Base-by-base conservation (phyloP, 371 early-diverging fungal genomes). In the Mortierella sp. region DNA sequence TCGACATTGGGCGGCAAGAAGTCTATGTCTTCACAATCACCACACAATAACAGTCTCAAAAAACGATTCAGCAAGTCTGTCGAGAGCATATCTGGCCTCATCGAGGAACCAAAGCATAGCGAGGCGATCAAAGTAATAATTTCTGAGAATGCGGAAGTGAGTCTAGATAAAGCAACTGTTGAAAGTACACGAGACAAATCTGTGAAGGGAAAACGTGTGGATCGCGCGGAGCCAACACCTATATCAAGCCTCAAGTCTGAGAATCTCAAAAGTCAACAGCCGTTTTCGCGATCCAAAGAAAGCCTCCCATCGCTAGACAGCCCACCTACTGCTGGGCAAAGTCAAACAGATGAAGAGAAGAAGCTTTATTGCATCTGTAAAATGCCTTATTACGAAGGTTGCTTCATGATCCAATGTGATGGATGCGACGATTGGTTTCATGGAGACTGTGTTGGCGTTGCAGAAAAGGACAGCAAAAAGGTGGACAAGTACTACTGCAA, bases 401-500 rank as follows among this genome's bases (percentile, higher is more conserved):
- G 87, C 17, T 91, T 91, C 58, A 90, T 90, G 90, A 89, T 91
- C 76, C 88, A 86, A 0, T 91, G 91, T 70, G 91, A 91, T 64
- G 83, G 83, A 7, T 91, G 91, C 62, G 89, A 88, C 64, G 87
- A 87, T 37, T 91, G 91, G 91, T 91, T 87, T 68, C 91, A 91
- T 66, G 91, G 90, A 22, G 89, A 89, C 61, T 91, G 91, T 53
- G 87, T 91, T 13, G 86, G 87, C 1, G 89, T 91, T 43, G 85
- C 84, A 40, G 88, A 89, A 65, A 82, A 84, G 35, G 88, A 89
- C 65, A 86, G 88, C 22, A 86, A 87, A 19, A 83, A 87, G 70
- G 83, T 91, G 43, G 89, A 89, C 65, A 82, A 85, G 56, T 89
- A 88, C 60, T 90, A 86, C 65, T 91, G 91, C 67, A 76, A 73